Base-by-base conservation (phyloP, 192 early-diverging fungal genomes). In the Diversispora epigaea region DNA sequence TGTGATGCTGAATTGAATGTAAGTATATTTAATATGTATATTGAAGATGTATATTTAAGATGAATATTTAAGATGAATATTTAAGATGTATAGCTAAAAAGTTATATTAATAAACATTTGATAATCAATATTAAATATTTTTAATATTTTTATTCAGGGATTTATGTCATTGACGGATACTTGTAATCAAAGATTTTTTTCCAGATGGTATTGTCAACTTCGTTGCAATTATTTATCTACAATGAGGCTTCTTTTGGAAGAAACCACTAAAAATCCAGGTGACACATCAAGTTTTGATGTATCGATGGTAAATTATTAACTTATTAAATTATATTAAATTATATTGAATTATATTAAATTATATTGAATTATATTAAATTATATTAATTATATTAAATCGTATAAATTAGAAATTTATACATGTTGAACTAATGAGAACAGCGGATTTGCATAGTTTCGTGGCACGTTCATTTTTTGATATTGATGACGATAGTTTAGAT, bases 391-490 rank as follows among this genome's bases (percentile, higher is more conserved):
- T 32, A 32, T 32, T 32, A 32, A 32, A 32, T 32, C 2, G 0
- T 32, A 32, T 32, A 32, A 32, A 32, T 32, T 32, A 32, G 25
- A 32, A 32, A 32, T 32, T 47, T 22, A 45, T 49, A 22, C 14
- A 67, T 12, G 45, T 47, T n/a, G 21, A 19, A 9, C 10, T 67
- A 9, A 22, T 47, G 11, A 7, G 14, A 4, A 22, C 47, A 11
- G 69, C 69, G 25, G 17, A 21, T 43, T 19, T 54, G 22, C 55
- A 57, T 21, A 12, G 41, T 12, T 71, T 71, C 12, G 50, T 54
- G 6, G 69, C 69, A 12, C 54, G 57, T 57, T 71, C 69, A 19
- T 71, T 71, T 44, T 57, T 56, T 41, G 69, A 71, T 57, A 56
- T 71, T 43, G 69, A 71, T 54, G 17, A 41, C 10, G 54, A 71